Conservation (phyloP, 208 protist species). For the Trypanosoma theileri region DNA sequence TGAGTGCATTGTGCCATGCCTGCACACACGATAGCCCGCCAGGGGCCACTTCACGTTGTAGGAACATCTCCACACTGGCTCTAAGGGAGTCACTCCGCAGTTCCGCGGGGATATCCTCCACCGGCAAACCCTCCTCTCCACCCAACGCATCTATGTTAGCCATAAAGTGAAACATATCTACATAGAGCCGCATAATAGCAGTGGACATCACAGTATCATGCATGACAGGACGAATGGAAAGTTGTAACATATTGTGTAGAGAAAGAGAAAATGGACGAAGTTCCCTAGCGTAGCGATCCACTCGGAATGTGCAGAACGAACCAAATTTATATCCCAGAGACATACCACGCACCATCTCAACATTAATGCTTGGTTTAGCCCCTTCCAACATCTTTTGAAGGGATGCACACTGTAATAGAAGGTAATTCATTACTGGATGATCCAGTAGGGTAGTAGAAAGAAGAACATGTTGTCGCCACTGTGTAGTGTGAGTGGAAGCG, state of each 20-base stretch:
- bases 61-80: slow-evolving; percentile 57
- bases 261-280: slow-evolving; percentile 77
- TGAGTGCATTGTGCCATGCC: slow-evolving; percentile 85
- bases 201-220: slow-evolving; percentile 48
- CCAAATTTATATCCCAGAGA: slow-evolving; percentile 79
- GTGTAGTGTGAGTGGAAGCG: slow-evolving; percentile 55
- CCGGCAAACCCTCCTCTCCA: slow-evolving; percentile 38
- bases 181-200: slow-evolving; percentile 80
- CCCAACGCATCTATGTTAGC: slow-evolving; percentile 86
- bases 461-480: slow-evolving; percentile 91
- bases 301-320: slow-evolving; percentile 83
- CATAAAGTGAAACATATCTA: slow-evolving; percentile 87
- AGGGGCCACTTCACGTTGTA: slow-evolving; percentile 67
- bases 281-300: slow-evolving; percentile 59
- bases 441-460: slow-evolving; percentile 86
- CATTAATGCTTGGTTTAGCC: slow-evolving; percentile 33
- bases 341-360: slow-evolving; percentile 68
- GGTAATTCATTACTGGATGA: slow-evolving; percentile 64
- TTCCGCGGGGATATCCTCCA: slow-evolving; percentile 61
- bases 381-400: slow-evolving; percentile 46
- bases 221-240: slow-evolving; percentile 64
- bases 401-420: slow-evolving; percentile 48
- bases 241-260: slow-evolving; percentile 78
- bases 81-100: slow-evolving; percentile 50
- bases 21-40: slow-evolving; percentile 63